These are phyloP conservation scores for Russula compacta DNA, from an alignment of 768 basidiomycete genomes.

Conservation along the genomic window DNA sequence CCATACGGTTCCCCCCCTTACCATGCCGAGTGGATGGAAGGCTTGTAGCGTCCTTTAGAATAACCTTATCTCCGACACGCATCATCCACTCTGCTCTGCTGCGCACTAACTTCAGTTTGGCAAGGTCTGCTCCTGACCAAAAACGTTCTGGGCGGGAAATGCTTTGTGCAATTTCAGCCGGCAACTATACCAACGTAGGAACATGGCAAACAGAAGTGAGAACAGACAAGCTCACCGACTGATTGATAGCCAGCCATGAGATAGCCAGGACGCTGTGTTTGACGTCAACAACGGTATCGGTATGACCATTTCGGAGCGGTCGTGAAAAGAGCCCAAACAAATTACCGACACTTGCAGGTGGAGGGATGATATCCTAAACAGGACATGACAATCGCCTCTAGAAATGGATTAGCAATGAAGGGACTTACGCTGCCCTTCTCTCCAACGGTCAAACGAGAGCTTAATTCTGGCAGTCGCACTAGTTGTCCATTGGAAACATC, in stretches of 20 bases:
- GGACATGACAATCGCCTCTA: conserved; percentile 4
- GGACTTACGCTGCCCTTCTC: conserved; percentile 60
- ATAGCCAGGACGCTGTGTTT: conserved; percentile 73
- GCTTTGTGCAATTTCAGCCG: conserved; percentile 41
- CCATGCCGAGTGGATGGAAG: conserved; percentile 56
- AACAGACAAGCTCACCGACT: conserved; percentile 44
- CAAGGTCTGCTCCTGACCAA: conserved; percentile 61
- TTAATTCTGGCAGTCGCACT: conserved; percentile 69
- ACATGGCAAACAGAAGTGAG: neutral
- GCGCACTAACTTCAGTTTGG: conserved; percentile 53
- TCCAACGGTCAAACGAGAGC: conserved; percentile 65
- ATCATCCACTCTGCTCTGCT: conserved; percentile 53
- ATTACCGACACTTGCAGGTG: conserved; percentile 37
- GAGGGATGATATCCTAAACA: conserved; percentile 57
- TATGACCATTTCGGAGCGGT: conserved; percentile 33
- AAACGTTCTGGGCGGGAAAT: conserved; percentile 63
- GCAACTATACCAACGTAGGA: conserved; percentile 40
- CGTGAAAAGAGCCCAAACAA: conserved; percentile 40
- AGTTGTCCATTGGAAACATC: conserved; percentile 56
- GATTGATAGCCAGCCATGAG: conserved; percentile 83
- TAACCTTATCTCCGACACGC: conserved; percentile 65
- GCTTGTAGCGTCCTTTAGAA: conserved; percentile 41
- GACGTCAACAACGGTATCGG: conserved; percentile 62
- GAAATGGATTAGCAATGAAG: neutral
- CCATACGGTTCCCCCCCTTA: conserved; percentile 35